Evolutionary conservation across 257 asterid genomes (phyloP).

Genomic region (Galeopsis tetrahit): DNA sequence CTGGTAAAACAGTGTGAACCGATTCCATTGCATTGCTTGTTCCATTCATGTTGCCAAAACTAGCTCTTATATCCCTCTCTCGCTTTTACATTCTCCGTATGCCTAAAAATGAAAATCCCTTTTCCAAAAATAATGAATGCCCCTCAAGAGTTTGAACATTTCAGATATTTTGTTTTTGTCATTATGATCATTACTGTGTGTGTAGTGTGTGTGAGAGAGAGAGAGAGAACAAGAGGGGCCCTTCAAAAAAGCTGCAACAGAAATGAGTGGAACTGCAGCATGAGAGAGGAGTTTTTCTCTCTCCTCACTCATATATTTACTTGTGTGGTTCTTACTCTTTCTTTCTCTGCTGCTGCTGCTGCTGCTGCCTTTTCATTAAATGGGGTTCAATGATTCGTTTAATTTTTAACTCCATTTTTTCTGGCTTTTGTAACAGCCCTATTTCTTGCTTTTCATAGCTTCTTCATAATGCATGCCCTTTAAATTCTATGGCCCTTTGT

Average conservation of each 20-base stretch:
- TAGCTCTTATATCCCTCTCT: conserved; percentile 49
- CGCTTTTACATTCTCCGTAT: conserved; percentile 29
- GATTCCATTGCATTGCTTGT: conserved; percentile 53
- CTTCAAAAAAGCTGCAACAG: conserved; percentile 74
- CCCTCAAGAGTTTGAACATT: conserved; percentile 49
- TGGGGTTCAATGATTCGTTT: conserved; percentile 55
- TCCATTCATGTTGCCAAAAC: conserved; percentile 61
- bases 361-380: conserved; percentile 40
- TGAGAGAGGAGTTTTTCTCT: conserved; percentile 38
- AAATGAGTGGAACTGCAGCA: conserved; percentile 82
- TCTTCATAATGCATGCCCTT: conserved; percentile 37
- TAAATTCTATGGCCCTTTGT: conserved; percentile 35
- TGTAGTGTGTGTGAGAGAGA: conserved; percentile 27
- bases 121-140: conserved; percentile 38
- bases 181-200: conserved; percentile 52
- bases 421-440: conserved; percentile 31
- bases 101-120: conserved; percentile 35
- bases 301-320: background rate
- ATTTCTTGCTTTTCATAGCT: conserved; percentile 32
- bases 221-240: conserved; percentile 39
- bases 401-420: conserved; percentile 32
- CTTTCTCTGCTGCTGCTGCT: too few species aligned
- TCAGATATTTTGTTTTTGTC: conserved; percentile 49
- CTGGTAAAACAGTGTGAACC: conserved; percentile 55
- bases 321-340: conserved; percentile 48